These are phyloP conservation scores for Tolypocladium capitatum DNA, from an alignment of 2,329 filamentous ascomycete species.

Conservation along the genomic window DNA sequence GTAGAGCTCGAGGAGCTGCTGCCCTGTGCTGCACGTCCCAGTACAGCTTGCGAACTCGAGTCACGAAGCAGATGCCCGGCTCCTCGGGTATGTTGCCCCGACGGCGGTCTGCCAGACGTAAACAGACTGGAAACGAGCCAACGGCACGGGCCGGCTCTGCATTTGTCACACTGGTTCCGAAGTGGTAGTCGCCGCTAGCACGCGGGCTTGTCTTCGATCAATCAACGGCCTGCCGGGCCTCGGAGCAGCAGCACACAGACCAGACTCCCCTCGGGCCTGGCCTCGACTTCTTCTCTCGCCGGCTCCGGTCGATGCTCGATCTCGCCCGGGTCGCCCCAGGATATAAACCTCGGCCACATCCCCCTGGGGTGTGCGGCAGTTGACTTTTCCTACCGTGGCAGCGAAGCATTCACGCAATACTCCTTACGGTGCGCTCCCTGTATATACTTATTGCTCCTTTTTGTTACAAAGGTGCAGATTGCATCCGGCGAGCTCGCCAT, in stretches of 20 bases:
- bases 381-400: background rate
- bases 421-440: background rate
- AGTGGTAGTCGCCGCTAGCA: background rate
- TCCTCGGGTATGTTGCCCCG: no score
- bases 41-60: background rate
- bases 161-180: background rate
- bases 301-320: background rate
- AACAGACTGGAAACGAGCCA: background rate
- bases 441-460: background rate
- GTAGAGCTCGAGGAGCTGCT: no score
- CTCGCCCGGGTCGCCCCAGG: background rate
- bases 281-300: background rate
- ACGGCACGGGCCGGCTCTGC: background rate
- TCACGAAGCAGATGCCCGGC: background rate
- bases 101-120: background rate
- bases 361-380: no score
- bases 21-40: background rate
- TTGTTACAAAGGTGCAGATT: no score
- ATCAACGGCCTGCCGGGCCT: background rate
- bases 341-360: background rate
- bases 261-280: background rate
- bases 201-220: background rate
- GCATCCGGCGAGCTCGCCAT: conserved; percentile 1
- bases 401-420: background rate
- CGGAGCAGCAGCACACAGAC: background rate